These are phyloP conservation scores for Rhizophlyctis rosea DNA, from an alignment of 192 early-diverging fungal species.

Conservation along the genomic window DNA sequence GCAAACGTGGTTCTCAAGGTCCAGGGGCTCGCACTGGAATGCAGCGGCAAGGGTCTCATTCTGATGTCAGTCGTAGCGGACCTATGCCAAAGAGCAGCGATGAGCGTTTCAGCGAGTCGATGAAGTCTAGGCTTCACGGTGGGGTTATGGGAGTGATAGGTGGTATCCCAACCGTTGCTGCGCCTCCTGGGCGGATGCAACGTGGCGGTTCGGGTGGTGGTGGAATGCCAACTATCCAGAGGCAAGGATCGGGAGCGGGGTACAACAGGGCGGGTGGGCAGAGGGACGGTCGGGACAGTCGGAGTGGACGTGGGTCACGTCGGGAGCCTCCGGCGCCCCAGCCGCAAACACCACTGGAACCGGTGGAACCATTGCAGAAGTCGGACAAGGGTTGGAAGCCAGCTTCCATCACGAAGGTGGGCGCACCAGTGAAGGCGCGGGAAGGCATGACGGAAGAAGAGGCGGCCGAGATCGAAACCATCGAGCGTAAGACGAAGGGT, in stretches of 20 bases:
- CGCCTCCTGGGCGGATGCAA: constrained; percentile 20
- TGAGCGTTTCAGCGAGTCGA: constrained; percentile 13
- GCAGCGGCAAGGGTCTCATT: constrained; percentile 33
- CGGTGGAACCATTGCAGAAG: constrained; percentile 21
- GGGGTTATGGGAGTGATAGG: constrained; percentile 24
- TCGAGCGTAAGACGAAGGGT: constrained; percentile 70
- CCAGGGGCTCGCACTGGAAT: constrained; percentile 43
- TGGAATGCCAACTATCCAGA: constrained; percentile 14
- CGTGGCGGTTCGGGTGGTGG: constrained; percentile 24
- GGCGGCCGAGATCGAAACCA: constrained; percentile 18
- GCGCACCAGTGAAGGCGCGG: constrained; percentile 1
- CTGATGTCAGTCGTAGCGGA: constrained; percentile 23
- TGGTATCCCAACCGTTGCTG: constrained; percentile 16
- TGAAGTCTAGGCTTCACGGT: constrained; percentile 14
- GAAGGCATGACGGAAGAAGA: constrained; percentile 39
- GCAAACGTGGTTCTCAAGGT: constrained; percentile 26
- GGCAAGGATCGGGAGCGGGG: not conserved
- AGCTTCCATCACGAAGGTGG: constrained; percentile 27
- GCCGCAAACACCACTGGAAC: constrained; percentile 7
- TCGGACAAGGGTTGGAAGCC: constrained; percentile 67
- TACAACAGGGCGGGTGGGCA: not conserved
- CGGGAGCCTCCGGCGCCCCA: constrained; percentile 3
- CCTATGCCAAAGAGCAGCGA: constrained; percentile 35
- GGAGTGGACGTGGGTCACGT: constrained; percentile 11
- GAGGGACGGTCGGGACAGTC: constrained; percentile 9